Percentiles rank a stretch among this genome's conserved stretches.
Conservation (phyloP, 202 grass and related monocot species). For the Hordeum pubiflorum region DNA sequence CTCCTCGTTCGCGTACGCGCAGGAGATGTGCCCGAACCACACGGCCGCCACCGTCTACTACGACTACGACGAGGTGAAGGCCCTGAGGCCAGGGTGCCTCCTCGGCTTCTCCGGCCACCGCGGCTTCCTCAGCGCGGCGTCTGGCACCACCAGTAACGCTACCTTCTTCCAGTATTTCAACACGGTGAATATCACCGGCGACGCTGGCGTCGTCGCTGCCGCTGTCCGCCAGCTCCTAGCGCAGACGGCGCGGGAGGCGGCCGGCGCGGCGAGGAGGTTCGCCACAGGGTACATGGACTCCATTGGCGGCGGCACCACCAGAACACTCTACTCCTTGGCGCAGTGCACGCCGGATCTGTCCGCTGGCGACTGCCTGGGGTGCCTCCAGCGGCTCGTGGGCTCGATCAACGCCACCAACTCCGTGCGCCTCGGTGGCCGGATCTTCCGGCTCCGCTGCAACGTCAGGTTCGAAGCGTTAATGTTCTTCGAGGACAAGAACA, state of each 20-base stretch:
- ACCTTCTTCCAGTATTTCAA: neutral
- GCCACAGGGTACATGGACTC: conserved; percentile 18
- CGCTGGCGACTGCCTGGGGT: conserved; percentile 25
- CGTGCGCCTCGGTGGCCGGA: conserved; percentile 23
- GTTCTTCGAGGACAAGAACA: conserved; percentile 23
- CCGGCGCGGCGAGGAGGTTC: neutral
- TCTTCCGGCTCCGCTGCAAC: conserved; percentile 38
- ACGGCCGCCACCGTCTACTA: neutral
- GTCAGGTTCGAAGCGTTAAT: conserved; percentile 37
- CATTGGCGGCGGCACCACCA: neutral
- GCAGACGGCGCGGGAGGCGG: neutral
- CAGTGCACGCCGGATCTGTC: conserved; percentile 67
- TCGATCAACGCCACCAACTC: neutral
- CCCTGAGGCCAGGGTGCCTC: neutral
- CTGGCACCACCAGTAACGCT: neutral
- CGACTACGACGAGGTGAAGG: neutral
- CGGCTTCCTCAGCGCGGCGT: neutral
- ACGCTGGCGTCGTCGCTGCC: neutral
- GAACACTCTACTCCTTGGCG: conserved; percentile 30
- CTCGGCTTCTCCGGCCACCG: neutral
- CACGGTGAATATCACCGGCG: neutral
- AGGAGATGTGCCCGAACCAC: neutral
- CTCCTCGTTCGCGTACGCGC: neutral
- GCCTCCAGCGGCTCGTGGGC: conserved; percentile 15
- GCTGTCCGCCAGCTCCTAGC: neutral